Evolutionary conservation across 805 yeast species (phyloP).

Genomic region (Candida cerambycidarum): DNA sequence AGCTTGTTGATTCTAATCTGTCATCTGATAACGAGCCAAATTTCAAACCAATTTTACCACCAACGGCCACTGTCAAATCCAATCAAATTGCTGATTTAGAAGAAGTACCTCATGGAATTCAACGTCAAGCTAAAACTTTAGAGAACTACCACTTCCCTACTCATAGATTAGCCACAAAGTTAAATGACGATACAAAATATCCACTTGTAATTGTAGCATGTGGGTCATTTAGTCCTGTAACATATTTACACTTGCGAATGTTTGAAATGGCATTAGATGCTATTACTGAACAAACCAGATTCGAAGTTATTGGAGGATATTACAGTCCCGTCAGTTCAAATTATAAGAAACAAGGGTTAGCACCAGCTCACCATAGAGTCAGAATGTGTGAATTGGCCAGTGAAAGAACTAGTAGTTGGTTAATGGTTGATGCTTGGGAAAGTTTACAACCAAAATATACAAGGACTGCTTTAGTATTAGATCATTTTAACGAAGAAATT

Average conservation of each 20-base stretch:
- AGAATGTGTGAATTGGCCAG: constrained; percentile 98
- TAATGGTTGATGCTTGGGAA: constrained; percentile 99
- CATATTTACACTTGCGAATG: constrained; percentile 93
- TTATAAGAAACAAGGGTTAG: constrained; percentile 90
- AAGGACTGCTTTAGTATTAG: constrained; percentile 91
- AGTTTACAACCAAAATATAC: constrained; percentile 87
- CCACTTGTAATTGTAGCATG: constrained; percentile 96
- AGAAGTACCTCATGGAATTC: constrained; percentile 94
- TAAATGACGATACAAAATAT: constrained; percentile 72
- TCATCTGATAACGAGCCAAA: constrained; percentile 11
- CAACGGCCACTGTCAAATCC: constrained; percentile 11
- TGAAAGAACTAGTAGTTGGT: constrained; percentile 94
- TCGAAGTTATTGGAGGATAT: constrained; percentile 95
- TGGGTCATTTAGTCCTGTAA: constrained; percentile 95
- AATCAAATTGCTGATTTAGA: constrained; percentile 76
- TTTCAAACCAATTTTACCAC: constrained; percentile 12
- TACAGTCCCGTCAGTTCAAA: constrained; percentile 94
- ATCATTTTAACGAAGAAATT: constrained; percentile 94
- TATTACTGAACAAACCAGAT: constrained; percentile 84
- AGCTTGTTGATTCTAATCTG: constrained; percentile 36
- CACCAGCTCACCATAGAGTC: constrained; percentile 85
- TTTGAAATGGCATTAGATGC: constrained; percentile 98
- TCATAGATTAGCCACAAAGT: constrained; percentile 71
- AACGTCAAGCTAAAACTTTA: constrained; percentile 76
- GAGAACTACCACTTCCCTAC: constrained; percentile 79